Percentiles rank a stretch among this genome's conserved stretches.
Conservation (phyloP, 495 filamentous ascomycete species). For the Paragyromitra xinjiangensis region DNA sequence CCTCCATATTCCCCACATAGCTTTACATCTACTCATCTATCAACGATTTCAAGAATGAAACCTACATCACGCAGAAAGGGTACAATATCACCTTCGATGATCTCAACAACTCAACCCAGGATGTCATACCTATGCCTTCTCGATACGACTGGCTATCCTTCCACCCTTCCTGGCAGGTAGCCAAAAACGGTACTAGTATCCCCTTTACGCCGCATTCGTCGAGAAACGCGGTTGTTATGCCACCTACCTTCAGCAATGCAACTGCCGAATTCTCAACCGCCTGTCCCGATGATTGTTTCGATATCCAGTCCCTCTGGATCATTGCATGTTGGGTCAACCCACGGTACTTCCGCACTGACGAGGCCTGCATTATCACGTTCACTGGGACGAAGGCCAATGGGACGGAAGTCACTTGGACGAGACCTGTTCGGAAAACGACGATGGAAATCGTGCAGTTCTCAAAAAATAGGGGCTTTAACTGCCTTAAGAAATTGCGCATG, state of each 20-base stretch:
- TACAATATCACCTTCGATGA: constrained; percentile 30
- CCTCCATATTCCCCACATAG: not conserved
- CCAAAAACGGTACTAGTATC: constrained; percentile 1
- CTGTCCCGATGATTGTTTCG: constrained; percentile 11
- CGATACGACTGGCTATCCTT: constrained; percentile 28
- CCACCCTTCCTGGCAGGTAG: constrained; percentile 24
- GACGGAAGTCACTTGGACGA: constrained; percentile 12
- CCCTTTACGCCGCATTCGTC: constrained; percentile 8
- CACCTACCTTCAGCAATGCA: not conserved
- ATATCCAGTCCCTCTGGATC: constrained; percentile 36
- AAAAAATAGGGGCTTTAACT: not conserved
- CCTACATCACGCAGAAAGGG: not conserved
- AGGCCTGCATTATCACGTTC: constrained; percentile 25
- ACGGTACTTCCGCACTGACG: constrained; percentile 5
- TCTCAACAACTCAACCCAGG: constrained; percentile 6
- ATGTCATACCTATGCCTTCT: not conserved
- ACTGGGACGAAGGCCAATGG: constrained; percentile 21
- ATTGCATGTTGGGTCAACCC: constrained; percentile 37
- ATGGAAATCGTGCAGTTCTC: constrained; percentile 40
- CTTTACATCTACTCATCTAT: not conserved
- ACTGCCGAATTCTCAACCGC: constrained; percentile 15
- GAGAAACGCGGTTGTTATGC: constrained; percentile 7
- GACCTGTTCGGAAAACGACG: constrained; percentile 22
- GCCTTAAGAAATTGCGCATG: constrained; percentile 4
- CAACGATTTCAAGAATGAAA: not conserved